Conservation (phyloP, 2,329 filamentous ascomycete genomes). For the Penicillium frequentans region DNA sequence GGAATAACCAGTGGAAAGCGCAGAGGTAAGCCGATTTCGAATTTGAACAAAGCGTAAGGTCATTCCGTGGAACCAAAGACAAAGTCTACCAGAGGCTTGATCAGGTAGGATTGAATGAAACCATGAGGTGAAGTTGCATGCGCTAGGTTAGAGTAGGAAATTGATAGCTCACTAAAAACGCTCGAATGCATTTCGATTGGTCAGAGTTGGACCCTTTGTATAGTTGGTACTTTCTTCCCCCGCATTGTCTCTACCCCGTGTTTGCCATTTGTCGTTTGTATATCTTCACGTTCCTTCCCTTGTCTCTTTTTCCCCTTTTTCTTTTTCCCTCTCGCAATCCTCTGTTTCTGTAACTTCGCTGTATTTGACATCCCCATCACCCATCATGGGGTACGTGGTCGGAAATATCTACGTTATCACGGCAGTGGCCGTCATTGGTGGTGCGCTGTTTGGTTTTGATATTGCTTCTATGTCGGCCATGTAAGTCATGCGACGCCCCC, state of each 20-base stretch:
- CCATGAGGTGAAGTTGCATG: constrained; percentile 26
- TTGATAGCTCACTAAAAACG: neutral
- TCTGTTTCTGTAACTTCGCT: neutral
- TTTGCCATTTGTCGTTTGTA: neutral
- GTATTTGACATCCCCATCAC: neutral
- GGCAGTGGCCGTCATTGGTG: constrained; percentile 62
- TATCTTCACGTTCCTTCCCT: neutral
- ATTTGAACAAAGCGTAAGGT: neutral
- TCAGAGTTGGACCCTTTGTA: neutral
- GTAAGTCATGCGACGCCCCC: constrained; percentile 4
- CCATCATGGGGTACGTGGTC: constrained; percentile 39
- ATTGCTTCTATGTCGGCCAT: constrained; percentile 72
- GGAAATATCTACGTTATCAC: constrained; percentile 61
- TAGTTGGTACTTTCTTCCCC: neutral
- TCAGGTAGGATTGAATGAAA: constrained; percentile 16
- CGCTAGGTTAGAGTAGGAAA: neutral
- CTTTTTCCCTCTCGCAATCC: neutral
- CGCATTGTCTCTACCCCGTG: constrained; percentile 2
- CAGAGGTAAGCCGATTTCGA: neutral
- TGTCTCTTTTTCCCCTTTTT: neutral
- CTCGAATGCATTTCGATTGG: neutral
- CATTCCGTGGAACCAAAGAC: neutral
- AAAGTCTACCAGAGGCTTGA: constrained; percentile 5
- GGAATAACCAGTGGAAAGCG: neutral
- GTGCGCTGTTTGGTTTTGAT: constrained; percentile 75